phyloP scores from a whole-genome alignment of 345 rosid species.

The Draba incana region DNA sequence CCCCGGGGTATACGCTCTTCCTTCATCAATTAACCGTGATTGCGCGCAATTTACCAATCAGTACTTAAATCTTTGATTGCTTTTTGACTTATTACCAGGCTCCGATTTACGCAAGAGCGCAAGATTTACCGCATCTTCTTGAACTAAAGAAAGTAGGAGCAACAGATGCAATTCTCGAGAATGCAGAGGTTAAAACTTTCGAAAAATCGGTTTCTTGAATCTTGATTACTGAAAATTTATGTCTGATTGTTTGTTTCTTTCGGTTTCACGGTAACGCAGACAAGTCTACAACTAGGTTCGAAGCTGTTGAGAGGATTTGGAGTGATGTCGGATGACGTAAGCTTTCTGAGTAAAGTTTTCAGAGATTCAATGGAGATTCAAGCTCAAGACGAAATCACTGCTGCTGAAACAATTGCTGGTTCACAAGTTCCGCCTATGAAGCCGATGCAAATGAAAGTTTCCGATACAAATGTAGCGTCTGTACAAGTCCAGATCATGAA shows the following conservation, averaged over 20 bases:
- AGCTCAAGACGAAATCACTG: conserved; percentile 63
- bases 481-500: conserved; percentile 32
- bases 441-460: conserved; percentile 42
- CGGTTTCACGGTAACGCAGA: conserved; percentile 51
- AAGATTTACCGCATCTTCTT: conserved; percentile 78
- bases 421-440: conserved; percentile 33
- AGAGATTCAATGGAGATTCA: conserved; percentile 87
- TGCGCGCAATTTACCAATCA: background rate
- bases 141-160: conserved; percentile 94
- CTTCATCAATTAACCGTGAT: background rate
- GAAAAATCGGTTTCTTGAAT: background rate
- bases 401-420: conserved; percentile 67
- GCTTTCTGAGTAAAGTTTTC: conserved; percentile 69
- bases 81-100: conserved; percentile 49
- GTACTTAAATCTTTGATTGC: conserved; percentile 16
- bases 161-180: conserved; percentile 90
- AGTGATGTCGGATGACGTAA: conserved; percentile 96
- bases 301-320: conserved; percentile 89
- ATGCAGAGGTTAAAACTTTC: conserved; percentile 58
- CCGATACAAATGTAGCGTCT: conserved; percentile 17
- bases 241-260: conserved; percentile 17
- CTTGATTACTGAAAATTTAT: background rate
- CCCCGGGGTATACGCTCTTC: conserved; percentile 57
- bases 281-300: conserved; percentile 92
- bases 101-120: conserved; percentile 91